phyloP scores from a whole-genome alignment of 2,329 filamentous ascomycete species.

The Orbilia quercus region DNA sequence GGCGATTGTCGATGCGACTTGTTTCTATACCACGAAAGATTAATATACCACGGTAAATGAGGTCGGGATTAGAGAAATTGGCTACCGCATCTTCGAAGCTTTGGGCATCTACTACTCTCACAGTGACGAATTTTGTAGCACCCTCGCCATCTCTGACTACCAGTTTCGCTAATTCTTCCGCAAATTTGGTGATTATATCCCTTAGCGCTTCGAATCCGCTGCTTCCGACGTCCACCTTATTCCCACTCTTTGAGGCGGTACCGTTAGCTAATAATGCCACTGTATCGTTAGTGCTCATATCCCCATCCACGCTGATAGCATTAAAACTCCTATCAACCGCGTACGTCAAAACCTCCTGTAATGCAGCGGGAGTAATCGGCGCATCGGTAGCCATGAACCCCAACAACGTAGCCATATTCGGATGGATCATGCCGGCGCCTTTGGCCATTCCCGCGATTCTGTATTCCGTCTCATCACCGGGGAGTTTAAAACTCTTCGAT shows the following conservation, averaged over 20 bases:
- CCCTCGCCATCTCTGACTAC: conserved; percentile 97
- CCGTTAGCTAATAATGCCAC: conserved; percentile 95
- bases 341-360: conserved; percentile 76
- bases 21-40: conserved; percentile 51
- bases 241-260: conserved; percentile 78
- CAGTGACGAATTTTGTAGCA: conserved; percentile 96
- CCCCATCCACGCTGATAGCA: conserved; percentile 94
- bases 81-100: conserved; percentile 58
- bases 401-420: conserved; percentile 96
- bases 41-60: neutral
- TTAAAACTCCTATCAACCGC: conserved; percentile 91
- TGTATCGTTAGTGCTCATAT: conserved; percentile 97
- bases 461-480: conserved; percentile 81
- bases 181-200: conserved; percentile 78
- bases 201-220: conserved; percentile 78
- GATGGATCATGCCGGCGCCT: conserved; percentile 98
- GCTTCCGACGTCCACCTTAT: conserved; percentile 68
- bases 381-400: conserved; percentile 93
- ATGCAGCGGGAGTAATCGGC: conserved; percentile 75
- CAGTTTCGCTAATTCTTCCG: conserved; percentile 86
- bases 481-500: conserved; percentile 83
- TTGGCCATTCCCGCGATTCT: conserved; percentile 94
- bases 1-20: conserved; percentile 87
- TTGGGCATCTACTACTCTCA: conserved; percentile 69
- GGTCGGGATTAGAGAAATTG: neutral